Base-by-base conservation (phyloP, 1,284 basidiomycete species). In the Trametes versicolor region DNA sequence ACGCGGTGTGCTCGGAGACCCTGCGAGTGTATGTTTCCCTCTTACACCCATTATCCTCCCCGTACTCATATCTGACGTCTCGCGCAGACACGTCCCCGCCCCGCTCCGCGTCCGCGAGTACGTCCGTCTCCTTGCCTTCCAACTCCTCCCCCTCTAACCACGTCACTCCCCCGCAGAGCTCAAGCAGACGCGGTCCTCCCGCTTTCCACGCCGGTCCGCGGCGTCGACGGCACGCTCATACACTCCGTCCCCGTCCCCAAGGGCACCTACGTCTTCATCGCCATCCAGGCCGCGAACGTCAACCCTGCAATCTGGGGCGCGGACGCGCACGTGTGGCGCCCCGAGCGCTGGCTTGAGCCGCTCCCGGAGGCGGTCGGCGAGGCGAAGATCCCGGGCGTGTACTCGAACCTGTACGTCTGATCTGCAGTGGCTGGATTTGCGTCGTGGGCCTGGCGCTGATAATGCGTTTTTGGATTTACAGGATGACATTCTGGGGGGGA, bases 251-350 rank as follows among this genome's bases (percentile, higher is more conserved):
- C 76, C 0, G 72, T 83, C 12, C 67, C 74, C 32, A 83, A 84
- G 67, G 85, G 83, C 4, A 83, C 86, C 54, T 69, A 72, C 0
- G 64, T 88, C 0, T 64, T 81, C 19, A 75, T 87, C 39, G 83
- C 85, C 0, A 82, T 87, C 21, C 65, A 80, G 2, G 73, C 77
- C 0, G 68, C 86, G 39, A 87, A 89, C 68, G 70, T 78, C 9
- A 73, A 76, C 37, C 79, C 78, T 60, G 74, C 76, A 4, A 72
- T 87, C 8, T 89, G 87, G 87, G 87, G 87, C 7, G 78, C 82
- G 41, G 86, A 88, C 70, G 80, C 84, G 6, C 66, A 67, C 21
- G 81, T 85, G 60, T 88, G 83, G 77, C 83, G 75, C 81, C 74
- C 74, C 2, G 73, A 76, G 50, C 71, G 75, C 17, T 75, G 74